Conservation (phyloP, 306 rosid genomes). For the Cucurbita ficifolia region DNA sequence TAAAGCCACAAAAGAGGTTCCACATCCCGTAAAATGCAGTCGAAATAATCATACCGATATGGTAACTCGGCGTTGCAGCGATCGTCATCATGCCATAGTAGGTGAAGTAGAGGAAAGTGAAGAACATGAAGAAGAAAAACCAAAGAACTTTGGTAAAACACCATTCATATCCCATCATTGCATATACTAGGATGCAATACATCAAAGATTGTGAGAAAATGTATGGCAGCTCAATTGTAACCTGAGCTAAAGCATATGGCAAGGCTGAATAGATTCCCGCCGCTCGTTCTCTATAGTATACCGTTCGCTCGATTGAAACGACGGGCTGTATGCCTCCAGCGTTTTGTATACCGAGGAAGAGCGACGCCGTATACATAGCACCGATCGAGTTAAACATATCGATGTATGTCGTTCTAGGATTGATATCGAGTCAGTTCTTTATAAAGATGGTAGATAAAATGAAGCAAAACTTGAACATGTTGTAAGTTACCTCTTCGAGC, state of each 20-base stretch:
- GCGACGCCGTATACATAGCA: conserved; percentile 35
- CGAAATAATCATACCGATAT: conserved; percentile 35
- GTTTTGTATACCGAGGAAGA: conserved; percentile 42
- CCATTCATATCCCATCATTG: conserved; percentile 57
- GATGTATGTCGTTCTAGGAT: conserved; percentile 12
- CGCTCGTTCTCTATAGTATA: conserved; percentile 44
- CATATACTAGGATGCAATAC: conserved; percentile 37
- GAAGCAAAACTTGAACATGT: background rate
- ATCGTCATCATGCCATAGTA: conserved; percentile 52
- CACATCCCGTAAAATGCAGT: conserved; percentile 41
- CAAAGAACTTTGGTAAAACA: conserved; percentile 37
- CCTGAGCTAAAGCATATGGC: conserved; percentile 53
- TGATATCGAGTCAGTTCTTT: background rate
- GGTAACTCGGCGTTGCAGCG: conserved; percentile 45
- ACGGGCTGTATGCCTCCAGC: conserved; percentile 37
- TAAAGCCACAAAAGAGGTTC: conserved; percentile 53
- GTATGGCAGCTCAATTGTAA: conserved; percentile 45
- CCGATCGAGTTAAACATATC: conserved; percentile 34
- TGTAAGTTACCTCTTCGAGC: conserved; percentile 36
- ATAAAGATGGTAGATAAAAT: background rate
- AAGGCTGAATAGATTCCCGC: conserved; percentile 56
- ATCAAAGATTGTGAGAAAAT: conserved; percentile 23
- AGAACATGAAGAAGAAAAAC: conserved; percentile 43
- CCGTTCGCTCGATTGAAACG: conserved; percentile 41
- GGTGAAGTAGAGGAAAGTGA: conserved; percentile 48